These are phyloP conservation scores for Rickenella mellea DNA, from an alignment of 768 basidiomycete genomes.

Conservation along the genomic window DNA sequence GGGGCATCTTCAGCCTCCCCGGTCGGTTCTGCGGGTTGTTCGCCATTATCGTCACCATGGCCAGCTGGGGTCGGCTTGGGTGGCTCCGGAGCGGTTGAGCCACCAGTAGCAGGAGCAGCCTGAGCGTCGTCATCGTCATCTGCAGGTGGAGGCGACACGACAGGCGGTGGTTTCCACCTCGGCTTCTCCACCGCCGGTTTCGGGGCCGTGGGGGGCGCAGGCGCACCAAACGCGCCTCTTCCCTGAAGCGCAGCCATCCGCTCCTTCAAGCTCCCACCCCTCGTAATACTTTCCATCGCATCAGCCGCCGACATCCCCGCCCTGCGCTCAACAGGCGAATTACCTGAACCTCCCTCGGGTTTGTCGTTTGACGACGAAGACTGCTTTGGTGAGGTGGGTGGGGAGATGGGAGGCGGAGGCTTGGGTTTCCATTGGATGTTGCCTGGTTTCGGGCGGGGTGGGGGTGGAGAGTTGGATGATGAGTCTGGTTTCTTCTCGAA, in stretches of 20 bases:
- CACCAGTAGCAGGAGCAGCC: conserved; percentile 7
- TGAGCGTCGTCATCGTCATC: conserved; percentile 25
- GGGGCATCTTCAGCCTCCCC: conserved; percentile 17
- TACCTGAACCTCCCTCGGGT: no score
- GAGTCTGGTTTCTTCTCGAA: conserved; percentile 61
- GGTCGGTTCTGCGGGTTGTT: conserved; percentile 12
- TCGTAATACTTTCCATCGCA: conserved; percentile 78
- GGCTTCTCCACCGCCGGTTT: conserved; percentile 60
- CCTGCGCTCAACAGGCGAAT: conserved; percentile 14
- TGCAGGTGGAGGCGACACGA: conserved; percentile 32
- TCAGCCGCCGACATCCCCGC: conserved; percentile 74
- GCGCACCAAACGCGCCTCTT: conserved; percentile 64
- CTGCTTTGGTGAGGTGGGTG: conserved; percentile 25
- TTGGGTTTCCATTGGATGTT: conserved; percentile 68
- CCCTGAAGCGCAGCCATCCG: conserved; percentile 93
- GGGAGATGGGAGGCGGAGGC: conserved; percentile 39
- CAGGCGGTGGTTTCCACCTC: conserved; percentile 77
- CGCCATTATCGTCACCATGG: conserved; percentile 12
- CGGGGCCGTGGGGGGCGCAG: conserved; percentile 34
- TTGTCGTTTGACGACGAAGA: not conserved
- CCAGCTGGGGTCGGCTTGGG: not conserved
- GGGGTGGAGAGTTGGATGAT: conserved; percentile 20
- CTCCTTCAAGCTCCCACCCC: conserved; percentile 77
- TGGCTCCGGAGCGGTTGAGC: conserved; percentile 7
- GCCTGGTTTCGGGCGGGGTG: conserved; percentile 48